Evolutionary conservation across 164 flowering plant genomes (phyloP), one percentile per base, ranked within the genome.

Genomic region (Cinnamomum micranthum): DNA sequence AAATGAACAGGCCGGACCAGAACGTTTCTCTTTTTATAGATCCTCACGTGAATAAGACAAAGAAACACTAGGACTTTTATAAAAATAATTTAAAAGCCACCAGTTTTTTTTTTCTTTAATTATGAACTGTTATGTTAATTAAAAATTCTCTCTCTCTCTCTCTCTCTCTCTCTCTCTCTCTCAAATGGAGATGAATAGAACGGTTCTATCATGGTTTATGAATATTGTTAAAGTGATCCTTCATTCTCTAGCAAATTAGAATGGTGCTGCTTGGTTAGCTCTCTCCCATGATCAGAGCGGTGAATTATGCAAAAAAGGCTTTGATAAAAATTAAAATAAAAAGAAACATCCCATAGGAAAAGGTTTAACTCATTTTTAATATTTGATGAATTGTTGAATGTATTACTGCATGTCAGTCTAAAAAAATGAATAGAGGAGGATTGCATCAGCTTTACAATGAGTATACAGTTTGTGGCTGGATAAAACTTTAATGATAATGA

Each of bases 1-100:
- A 41, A 41, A 41, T 41, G 47, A 41, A 41, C 47, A 41, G 11
- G 47, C 47, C 47, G 47, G 47, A 6, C 47, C 11, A 7, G 11
- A 41, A 41, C 2, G 47, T 41, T 41, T 6, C 11, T 41, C 47
- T 9, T 41, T 41, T 41, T 41, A 9, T 41, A 41, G 10, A 72
- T 28, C 60, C 51, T 33, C 65, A 64, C 47, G 52, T 60, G 74
- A 47, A 33, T 22, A 25, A 64, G 67, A 72, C 52, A 72, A 25
- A 25, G 24, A 12, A 14, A 62, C n/a, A 71, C 35, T 23, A 50
- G 12, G 31, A 69, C 23, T 35, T 20, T 19, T 35, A 41, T 41
- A 41, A 41, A 41, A 6, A 41, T 1, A 41, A 41, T 9, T 6
- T 41, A 9, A 41, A 41, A 41, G 10, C 47, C 9, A 7, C 47